Base-by-base conservation (phyloP, 768 basidiomycete species). In the Lactarius indigo region DNA sequence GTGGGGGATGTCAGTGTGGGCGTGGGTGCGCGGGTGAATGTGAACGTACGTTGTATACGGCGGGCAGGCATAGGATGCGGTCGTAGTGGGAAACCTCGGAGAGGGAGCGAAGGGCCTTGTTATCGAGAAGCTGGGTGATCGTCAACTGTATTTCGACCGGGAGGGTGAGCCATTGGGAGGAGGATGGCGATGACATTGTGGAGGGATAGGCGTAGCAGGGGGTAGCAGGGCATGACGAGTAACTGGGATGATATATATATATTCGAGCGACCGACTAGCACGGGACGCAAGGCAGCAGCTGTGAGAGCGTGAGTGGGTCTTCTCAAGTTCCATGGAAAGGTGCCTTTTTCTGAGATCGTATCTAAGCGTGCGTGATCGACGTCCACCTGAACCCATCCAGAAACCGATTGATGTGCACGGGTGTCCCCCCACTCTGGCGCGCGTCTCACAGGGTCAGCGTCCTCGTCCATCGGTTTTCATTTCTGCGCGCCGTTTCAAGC, bases 91-190 rank as follows among this genome's bases (percentile, higher is more conserved):
- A 69, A 5, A 41, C 60, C 2, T 35, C 41, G 56, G 65, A 66
- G 50, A 71, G 65, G 1, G 70, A 65, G 30, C 33, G 55, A 39
- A 71, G 70, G n/a, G 68, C 23, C 6, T 57, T 28, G 58, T 41
- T 9, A 26, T 70, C 70, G 63, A 71, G 68, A 33, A 61, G 69
- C 10, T 61, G 62, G 30, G 63, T 64, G 68, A 70, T 61, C 3
- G 64, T 41, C 28, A 71, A 57, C 37, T 67, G 70, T 28, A 71
- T 60, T 23, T 71, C 70, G 3, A 61, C 62, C 15, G 70, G 70
- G 60, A 71, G 70, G 33, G 62, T 9, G 20, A n/a, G 15, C 70
- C 68, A 71, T 41, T 8, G 44, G 56, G 47, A 52, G 1, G 15
- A 12, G 28, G 31, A 12, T 28, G 65, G 10, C 2, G 68, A 60